Base-by-base conservation (phyloP, 1,284 basidiomycete species). In the Fomitopsis palustris region DNA sequence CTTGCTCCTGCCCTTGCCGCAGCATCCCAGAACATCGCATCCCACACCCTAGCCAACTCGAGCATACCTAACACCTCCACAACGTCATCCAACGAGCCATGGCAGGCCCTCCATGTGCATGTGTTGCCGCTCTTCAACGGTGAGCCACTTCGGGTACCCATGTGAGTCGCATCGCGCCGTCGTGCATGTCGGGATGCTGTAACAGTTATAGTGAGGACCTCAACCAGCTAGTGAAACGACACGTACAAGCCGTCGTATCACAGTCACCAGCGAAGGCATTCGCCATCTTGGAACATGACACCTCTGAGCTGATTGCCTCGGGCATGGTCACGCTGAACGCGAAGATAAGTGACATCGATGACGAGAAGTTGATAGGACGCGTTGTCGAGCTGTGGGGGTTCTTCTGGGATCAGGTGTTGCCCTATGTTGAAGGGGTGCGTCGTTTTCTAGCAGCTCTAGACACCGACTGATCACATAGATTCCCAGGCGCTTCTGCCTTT, bases 321-420 rank as follows among this genome's bases (percentile, higher is more conserved):
- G 96, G 96, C 10, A 96, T 96, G 88, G 82, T 95, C 59, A 98
- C 95, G 0, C 81, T 98, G 42, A 93, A 93, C 62, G 85, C 93
- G 0, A 95, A 94, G 70, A 81, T 98, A 9, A 79, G 78, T 10
- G 84, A 80, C 5, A 76, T 90, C 27, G 88, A 89, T 31, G 92
- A 95, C 51, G 84, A 88, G 51, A 83, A 86, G 65, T 80, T 98
- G 4, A 76, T 96, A 17, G 78, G 79, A 1, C 81, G 92, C 9
- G 80, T 96, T 10, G 92, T 94, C 1, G 93, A 96, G 65, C 81
- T 92, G 16, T 98, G 96, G 96, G 84, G 82, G 6, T 96, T 96
- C 78, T 98, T 97, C 77, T 97, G 94, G 88, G 90, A 92, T 63
- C 89, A 93, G 62, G 87, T 98, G 21, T 77, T 98, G 1, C 94